Percentiles rank a stretch among this genome's conserved stretches.
phyloP scores from a whole-genome alignment of 495 filamentous ascomycete genomes.

The Penicillium herquei region DNA sequence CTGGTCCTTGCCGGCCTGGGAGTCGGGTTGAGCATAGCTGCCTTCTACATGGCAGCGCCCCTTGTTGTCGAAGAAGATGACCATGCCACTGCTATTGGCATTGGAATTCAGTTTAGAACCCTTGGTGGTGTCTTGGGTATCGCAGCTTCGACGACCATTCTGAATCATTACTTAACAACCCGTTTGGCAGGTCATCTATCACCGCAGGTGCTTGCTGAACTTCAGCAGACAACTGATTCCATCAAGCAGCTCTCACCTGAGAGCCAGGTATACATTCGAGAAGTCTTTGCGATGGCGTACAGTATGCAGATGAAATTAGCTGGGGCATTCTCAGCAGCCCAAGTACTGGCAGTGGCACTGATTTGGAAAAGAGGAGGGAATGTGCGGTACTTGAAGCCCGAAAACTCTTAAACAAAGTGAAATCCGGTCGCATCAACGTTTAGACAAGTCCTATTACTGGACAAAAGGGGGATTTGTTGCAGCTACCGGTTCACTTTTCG shows the following conservation, averaged over 20 bases:
- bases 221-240: conserved; percentile 7
- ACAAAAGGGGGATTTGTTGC: too few species aligned
- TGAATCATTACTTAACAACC: conserved; percentile 22
- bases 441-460: too few species aligned
- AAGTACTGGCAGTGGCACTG: conserved; percentile 13
- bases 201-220: neutral
- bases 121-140: conserved; percentile 33
- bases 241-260: conserved; percentile 13
- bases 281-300: conserved; percentile 25
- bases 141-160: conserved; percentile 21
- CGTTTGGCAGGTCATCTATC: conserved; percentile 1
- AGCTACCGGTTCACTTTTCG: too few species aligned
- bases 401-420: too few species aligned
- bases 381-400: conserved; percentile 2
- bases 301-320: conserved; percentile 28
- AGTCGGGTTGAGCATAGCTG: conserved; percentile 47
- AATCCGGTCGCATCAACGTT: too few species aligned
- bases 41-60: conserved; percentile 50
- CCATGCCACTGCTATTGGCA: conserved; percentile 24
- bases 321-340: conserved; percentile 22
- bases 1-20: conserved; percentile 55
- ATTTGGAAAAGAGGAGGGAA: conserved; percentile 17
- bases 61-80: conserved; percentile 39
- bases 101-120: conserved; percentile 20
- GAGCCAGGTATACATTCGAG: conserved; percentile 10